Percentiles rank a stretch among this genome's conserved stretches.
Conservation (phyloP, 352 stramenopile genomes). For the Globisporangium emineosum region DNA sequence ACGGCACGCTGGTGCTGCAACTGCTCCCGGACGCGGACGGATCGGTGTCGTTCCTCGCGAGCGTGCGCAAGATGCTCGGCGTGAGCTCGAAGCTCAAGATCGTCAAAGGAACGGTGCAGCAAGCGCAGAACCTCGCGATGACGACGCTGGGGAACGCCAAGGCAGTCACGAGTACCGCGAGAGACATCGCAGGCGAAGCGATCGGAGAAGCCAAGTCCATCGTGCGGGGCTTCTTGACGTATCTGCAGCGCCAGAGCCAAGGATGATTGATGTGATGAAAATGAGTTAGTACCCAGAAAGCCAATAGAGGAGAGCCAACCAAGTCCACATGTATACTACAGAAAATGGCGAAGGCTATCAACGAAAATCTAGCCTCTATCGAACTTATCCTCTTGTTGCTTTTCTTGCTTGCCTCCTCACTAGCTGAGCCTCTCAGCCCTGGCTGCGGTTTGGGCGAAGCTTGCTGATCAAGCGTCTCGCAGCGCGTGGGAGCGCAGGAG, state of each 20-base stretch:
- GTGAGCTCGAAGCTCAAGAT: conserved; percentile 84
- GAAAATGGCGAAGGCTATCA: background rate
- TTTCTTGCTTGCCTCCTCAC: background rate
- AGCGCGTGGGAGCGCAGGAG: conserved; percentile 51
- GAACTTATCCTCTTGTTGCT: background rate
- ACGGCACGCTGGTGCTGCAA: conserved; percentile 76
- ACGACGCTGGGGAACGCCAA: conserved; percentile 81
- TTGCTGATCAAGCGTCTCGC: conserved; percentile 36
- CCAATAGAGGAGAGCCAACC: conserved; percentile 6
- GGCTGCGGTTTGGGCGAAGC: conserved; percentile 13
- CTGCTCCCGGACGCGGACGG: conserved; percentile 79
- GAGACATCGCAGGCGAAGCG: conserved; percentile 83
- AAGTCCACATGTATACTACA: conserved; percentile 8
- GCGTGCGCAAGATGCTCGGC: conserved; percentile 66
- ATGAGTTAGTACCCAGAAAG: background rate
- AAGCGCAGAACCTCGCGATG: conserved; percentile 82
- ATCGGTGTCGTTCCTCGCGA: conserved; percentile 70
- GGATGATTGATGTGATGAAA: conserved; percentile 5
- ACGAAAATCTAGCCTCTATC: conserved; percentile 10
- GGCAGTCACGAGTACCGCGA: conserved; percentile 75
- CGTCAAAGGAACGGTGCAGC: conserved; percentile 84
- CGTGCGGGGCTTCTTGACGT: conserved; percentile 70
- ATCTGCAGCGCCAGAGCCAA: conserved; percentile 51
- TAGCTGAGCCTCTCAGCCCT: background rate
- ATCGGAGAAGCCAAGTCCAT: conserved; percentile 83